These are phyloP conservation scores for Fonsecaea erecta DNA, from an alignment of 2,329 filamentous ascomycete genomes.

Conservation along the genomic window DNA sequence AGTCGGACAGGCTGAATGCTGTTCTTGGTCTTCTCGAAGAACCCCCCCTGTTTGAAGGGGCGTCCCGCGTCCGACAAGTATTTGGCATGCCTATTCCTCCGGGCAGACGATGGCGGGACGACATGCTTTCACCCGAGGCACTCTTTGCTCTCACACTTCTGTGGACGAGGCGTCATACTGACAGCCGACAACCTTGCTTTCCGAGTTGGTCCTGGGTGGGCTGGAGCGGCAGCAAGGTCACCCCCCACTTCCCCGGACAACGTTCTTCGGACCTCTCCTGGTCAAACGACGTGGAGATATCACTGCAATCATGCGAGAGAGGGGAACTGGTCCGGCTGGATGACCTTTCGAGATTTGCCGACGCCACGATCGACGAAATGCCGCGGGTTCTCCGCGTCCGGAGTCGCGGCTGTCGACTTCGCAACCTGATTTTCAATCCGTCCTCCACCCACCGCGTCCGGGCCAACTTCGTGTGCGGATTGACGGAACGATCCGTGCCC, in stretches of 20 bases:
- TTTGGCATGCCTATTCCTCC: not conserved
- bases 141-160: constrained; percentile 3
- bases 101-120: not conserved
- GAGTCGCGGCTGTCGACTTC: not conserved
- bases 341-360: not conserved
- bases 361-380: not conserved
- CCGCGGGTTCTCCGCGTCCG: not conserved
- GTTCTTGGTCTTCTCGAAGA: constrained; percentile 7
- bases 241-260: not conserved
- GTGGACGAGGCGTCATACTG: not conserved
- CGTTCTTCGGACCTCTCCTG: not conserved
- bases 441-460: not conserved
- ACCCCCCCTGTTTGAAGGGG: not conserved
- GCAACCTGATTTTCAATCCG: not conserved
- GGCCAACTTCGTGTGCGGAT: not conserved
- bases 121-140: not conserved
- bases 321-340: not conserved
- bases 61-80: not conserved
- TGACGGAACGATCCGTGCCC: constrained; percentile 1
- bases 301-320: not conserved
- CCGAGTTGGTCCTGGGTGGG: constrained; percentile 12
- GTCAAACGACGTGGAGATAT: not conserved
- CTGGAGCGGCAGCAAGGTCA: constrained; percentile 1
- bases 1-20: not conserved
- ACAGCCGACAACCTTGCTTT: not conserved